phyloP scores from a whole-genome alignment of 768 basidiomycete genomes.

The Suillus decipiens region DNA sequence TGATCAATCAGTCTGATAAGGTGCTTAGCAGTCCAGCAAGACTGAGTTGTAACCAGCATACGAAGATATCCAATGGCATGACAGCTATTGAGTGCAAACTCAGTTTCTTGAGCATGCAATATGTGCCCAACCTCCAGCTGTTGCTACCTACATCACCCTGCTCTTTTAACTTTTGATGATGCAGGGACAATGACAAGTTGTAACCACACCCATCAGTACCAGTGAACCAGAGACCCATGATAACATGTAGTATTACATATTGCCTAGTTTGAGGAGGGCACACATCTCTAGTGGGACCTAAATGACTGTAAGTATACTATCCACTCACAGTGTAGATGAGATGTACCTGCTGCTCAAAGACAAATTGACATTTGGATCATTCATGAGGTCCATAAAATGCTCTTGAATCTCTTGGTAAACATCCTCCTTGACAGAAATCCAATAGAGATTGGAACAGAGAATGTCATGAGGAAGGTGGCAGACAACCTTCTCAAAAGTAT shows the following conservation, averaged over 20 bases:
- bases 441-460: slow-evolving; percentile 79
- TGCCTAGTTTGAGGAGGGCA: slow-evolving; percentile 81
- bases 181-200: background rate
- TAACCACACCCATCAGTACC: no score
- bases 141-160: no score
- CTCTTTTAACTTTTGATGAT: no score
- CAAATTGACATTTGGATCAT: slow-evolving; percentile 92
- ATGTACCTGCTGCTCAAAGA: slow-evolving; percentile 88
- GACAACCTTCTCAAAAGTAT: slow-evolving; percentile 70
- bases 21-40: no score
- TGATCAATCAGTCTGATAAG: no score
- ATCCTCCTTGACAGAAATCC: slow-evolving; percentile 79
- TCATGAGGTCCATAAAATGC: slow-evolving; percentile 90
- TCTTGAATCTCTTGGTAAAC: slow-evolving; percentile 82
- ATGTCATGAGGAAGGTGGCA: slow-evolving; percentile 79
- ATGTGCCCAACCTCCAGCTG: no score
- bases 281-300: slow-evolving; percentile 85
- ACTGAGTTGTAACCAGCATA: no score
- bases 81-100: no score
- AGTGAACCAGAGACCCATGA: background rate
- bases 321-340: background rate
- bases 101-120: no score
- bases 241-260: slow-evolving; percentile 24
- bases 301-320: slow-evolving; percentile 3
- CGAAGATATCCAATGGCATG: no score